These are phyloP conservation scores for Phytophthora pistaciae DNA, from an alignment of 352 stramenopile species.

Conservation along the genomic window DNA sequence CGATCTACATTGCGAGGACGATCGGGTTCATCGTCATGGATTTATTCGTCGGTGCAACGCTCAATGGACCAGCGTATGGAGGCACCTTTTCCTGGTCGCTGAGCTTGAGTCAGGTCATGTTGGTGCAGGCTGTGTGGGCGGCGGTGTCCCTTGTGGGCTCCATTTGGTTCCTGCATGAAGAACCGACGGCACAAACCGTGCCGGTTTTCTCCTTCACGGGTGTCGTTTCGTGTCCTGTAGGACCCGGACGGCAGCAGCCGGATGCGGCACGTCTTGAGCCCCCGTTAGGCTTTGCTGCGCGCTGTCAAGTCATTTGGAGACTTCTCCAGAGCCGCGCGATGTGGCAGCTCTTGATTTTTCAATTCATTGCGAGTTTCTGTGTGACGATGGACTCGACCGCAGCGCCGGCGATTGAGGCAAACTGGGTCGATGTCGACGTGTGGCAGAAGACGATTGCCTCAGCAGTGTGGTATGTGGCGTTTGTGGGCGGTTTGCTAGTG, in stretches of 20 bases:
- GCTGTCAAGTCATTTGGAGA: constrained; percentile 64
- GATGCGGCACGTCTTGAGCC: constrained; percentile 13
- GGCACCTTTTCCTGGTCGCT: constrained; percentile 62
- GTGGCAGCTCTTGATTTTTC: constrained; percentile 82
- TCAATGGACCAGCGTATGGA: constrained; percentile 71
- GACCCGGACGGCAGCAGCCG: neutral
- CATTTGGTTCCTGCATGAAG: constrained; percentile 67
- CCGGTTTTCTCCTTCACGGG: constrained; percentile 23
- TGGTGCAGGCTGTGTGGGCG: constrained; percentile 44
- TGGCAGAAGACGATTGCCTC: constrained; percentile 60
- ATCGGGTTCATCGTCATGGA: constrained; percentile 56
- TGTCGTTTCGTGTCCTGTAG: constrained; percentile 11
- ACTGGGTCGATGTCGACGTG: constrained; percentile 60
- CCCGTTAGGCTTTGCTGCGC: constrained; percentile 27
- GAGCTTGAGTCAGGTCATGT: constrained; percentile 38
- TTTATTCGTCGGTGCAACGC: constrained; percentile 55
- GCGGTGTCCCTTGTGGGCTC: constrained; percentile 55
- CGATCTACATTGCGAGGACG: constrained; percentile 53
- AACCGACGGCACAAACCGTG: constrained; percentile 27
- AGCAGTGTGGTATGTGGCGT: constrained; percentile 64
- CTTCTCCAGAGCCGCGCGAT: constrained; percentile 73
- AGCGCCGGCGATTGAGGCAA: constrained; percentile 55
- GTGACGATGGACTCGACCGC: constrained; percentile 60
- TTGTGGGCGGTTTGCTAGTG: constrained; percentile 62
- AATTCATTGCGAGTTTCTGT: constrained; percentile 69